Evolutionary conservation across 495 filamentous ascomycete genomes (phyloP).

Genomic region (Parachaetomium inaequale): DNA sequence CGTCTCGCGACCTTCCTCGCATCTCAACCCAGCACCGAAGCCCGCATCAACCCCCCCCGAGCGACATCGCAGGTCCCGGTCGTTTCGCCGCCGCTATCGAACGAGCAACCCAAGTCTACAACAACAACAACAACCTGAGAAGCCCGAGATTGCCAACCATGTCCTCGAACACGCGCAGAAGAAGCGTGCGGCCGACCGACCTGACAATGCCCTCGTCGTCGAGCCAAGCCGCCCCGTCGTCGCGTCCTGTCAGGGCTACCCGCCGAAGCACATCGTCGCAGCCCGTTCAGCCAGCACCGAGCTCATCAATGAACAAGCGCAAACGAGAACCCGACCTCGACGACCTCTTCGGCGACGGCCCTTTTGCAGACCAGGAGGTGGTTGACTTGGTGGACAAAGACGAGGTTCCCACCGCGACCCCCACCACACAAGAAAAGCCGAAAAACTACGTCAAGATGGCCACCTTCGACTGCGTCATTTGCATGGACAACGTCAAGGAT

Average conservation of each 20-base stretch:
- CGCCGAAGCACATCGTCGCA: neutral
- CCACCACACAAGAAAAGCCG: conserved; percentile 45
- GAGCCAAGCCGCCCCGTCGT: neutral
- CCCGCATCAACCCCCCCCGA: neutral
- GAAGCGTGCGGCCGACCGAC: neutral
- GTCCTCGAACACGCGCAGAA: conserved; percentile 8
- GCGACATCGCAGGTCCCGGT: neutral
- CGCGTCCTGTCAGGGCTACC: neutral
- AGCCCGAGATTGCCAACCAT: neutral
- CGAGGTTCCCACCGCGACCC: conserved; percentile 49
- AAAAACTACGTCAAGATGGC: conserved; percentile 54
- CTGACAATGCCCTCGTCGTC: conserved; percentile 2
- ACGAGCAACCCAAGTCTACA: neutral
- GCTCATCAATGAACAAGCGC: neutral
- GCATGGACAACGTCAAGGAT: conserved; percentile 72
- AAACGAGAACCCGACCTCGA: conserved; percentile 25
- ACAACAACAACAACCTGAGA: neutral
- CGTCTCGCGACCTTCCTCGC: neutral
- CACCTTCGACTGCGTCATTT: conserved; percentile 72
- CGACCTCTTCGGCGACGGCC: conserved; percentile 26
- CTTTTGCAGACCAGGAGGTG: conserved; percentile 27
- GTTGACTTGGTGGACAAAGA: conserved; percentile 61
- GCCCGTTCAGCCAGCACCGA: conserved; percentile 8
- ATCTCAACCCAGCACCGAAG: neutral
- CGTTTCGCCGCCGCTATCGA: neutral